Evolutionary conservation across 495 filamentous ascomycete species (phyloP).

Genomic region (Chaetomidium leptoderma): DNA sequence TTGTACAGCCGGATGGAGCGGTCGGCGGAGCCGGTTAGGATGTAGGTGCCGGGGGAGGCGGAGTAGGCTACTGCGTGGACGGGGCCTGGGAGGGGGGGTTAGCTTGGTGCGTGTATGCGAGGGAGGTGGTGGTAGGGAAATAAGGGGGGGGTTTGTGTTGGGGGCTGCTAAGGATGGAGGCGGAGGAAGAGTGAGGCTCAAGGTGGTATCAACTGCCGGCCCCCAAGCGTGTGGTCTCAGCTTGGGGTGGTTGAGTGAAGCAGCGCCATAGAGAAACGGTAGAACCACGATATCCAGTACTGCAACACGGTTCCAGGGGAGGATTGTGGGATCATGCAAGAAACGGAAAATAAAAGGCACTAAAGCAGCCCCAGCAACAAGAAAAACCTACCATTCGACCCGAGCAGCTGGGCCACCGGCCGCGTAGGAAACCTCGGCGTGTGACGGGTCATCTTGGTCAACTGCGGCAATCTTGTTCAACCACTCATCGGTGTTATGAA

Average conservation of each 20-base stretch:
- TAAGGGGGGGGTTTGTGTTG: neutral
- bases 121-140: neutral
- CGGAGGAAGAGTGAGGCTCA: neutral
- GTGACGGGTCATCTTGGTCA: slow-evolving; percentile 2
- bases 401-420: slow-evolving; percentile 42
- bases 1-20: slow-evolving; percentile 80
- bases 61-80: slow-evolving; percentile 72
- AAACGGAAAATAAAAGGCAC: neutral
- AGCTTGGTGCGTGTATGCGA: slow-evolving; percentile 4
- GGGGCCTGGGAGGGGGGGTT: slow-evolving; percentile 48
- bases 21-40: slow-evolving; percentile 84
- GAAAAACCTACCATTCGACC: slow-evolving; percentile 32
- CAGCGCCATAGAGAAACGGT: no score
- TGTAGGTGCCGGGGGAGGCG: slow-evolving; percentile 62
- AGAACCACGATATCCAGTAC: slow-evolving; percentile 1
- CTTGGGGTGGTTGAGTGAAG: no score
- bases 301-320: neutral
- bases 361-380: neutral
- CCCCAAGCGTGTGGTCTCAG: no score
- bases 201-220: no score
- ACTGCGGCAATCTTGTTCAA: neutral
- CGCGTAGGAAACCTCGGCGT: slow-evolving; percentile 33
- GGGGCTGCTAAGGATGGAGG: neutral
- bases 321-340: neutral
- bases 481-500: neutral